Evolutionary conservation across 148 eudicot genomes (phyloP), one percentile per base, ranked within the genome.

Genomic region (Linanthus parryae): DNA sequence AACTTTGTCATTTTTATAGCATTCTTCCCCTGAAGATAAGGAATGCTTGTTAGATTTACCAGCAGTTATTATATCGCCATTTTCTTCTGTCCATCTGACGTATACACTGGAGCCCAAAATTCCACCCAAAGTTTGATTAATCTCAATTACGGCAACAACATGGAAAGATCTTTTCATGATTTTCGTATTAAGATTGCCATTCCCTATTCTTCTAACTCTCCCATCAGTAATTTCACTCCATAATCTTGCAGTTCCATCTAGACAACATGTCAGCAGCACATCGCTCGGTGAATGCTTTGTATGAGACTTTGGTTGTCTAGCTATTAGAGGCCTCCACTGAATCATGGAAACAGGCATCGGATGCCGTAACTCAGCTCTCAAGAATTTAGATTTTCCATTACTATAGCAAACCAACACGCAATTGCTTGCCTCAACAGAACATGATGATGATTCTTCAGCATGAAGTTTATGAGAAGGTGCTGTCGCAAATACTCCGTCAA

Each of bases 151-250:
- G 23, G 85, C 82, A 71, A 70, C 73, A 74, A 84, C 99, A 73
- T 68, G 68, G 73, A 79, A 94, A 25, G 71, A 66, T 59, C 60
- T 80, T 57, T 53, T 76, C 11, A 41, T 50, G 29, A 65, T 60
- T 54, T 67, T 82, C 34, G 65, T 61, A 58, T 82, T 88, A 65
- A 45, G 67, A 46, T 7, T 65, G 48, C 78, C 88, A 67, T 78
- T 92, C 57, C 54, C 73, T 26, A 65, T 56, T 64, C 68, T 84
- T 65, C 72, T 77, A 39, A 57, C 56, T 74, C 76, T 74, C 18
- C 69, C 95, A 56, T 74, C 95, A 68, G 71, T 94, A 66, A 74
- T 67, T 74, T 94, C 96, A 70, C 83, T 74, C 99, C 99, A 94
- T 54, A 94, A 69, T 67, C 96, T 80, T 67, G 82, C 79, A 52